Evolutionary conservation across 352 stramenopile genomes (phyloP), one percentile per base, ranked within the genome.

Genomic region (Phytophthora idaei): DNA sequence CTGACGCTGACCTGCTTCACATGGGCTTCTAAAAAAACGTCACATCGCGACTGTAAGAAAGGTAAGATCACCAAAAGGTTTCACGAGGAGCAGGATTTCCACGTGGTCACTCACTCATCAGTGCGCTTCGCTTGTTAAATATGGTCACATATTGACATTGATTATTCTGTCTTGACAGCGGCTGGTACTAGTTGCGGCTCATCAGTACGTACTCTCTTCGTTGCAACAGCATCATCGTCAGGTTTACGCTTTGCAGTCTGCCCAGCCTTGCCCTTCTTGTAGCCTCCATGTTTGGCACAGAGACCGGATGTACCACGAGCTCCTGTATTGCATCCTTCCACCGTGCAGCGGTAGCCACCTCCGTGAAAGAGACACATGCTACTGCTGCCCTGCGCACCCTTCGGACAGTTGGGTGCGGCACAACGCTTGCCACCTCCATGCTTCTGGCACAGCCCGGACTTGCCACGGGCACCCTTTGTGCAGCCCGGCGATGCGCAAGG

Each of bases 391-490:
- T 97, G 90, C 5, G 87, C 90, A 12, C 90, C 89, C 60, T 97
- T 96, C 37, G 81, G 69, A 65, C 90, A 96, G 11, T 83, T 73
- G 0, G 73, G 53, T 2, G 68, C 60, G 0, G 76, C 73, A 53
- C 90, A 97, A 17, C 83, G 82, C 68, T 94, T 93, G 54, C 90
- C 89, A 29, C 90, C 90, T 28, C 90, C 90, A 69, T 97, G 90
- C 57, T 91, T 89, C 28, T 94, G 89, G 44, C 90, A 97, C 25
- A 90, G 64, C n/a, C 87, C 84, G 10, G 82, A 92, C 56, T 93
- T 93, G 31, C 87, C 88, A 36, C 87, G 84, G 42, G 85, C 87
- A 41, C 85, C 83, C 65, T 95, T 95, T 44, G 76, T 85, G 54
- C 89, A 96, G 1, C 83, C 83, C 1, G 80, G 69, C 1, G 69